Conservation (phyloP, 257 asterid genomes). For the Cruciata laevipes region DNA sequence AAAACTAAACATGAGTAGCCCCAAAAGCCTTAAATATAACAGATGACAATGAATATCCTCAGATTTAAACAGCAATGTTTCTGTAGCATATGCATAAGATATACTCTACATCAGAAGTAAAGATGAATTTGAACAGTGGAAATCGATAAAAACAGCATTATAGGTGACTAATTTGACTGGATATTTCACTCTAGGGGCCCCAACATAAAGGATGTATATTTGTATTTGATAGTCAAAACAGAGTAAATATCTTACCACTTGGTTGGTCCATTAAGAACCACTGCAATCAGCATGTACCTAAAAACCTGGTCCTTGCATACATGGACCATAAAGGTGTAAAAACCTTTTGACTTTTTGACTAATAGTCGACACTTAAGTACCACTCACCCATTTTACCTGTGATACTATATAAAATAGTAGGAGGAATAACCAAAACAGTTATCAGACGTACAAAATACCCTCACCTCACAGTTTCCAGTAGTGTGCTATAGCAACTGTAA, state of each 20-base stretch:
- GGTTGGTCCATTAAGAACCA: background rate
- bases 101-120: background rate
- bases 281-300: constrained; percentile 4
- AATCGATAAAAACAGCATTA: background rate
- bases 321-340: background rate
- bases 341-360: background rate
- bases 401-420: constrained; percentile 1
- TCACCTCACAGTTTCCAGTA: background rate
- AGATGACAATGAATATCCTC: background rate
- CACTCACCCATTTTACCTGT: background rate
- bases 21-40: background rate
- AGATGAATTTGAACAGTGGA: background rate
- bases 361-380: background rate
- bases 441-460: background rate
- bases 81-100: background rate
- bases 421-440: background rate
- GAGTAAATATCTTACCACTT: background rate
- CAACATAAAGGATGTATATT: background rate
- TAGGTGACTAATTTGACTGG: background rate
- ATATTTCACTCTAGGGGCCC: background rate
- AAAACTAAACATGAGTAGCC: background rate
- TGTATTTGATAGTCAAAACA: background rate
- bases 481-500: background rate
- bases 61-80: background rate
- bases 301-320: background rate